A percentile compares a stretch with the other conserved stretches of the same genome.
phyloP scores from a whole-genome alignment of 257 asterid species.

The Plectranthus barbatus region DNA sequence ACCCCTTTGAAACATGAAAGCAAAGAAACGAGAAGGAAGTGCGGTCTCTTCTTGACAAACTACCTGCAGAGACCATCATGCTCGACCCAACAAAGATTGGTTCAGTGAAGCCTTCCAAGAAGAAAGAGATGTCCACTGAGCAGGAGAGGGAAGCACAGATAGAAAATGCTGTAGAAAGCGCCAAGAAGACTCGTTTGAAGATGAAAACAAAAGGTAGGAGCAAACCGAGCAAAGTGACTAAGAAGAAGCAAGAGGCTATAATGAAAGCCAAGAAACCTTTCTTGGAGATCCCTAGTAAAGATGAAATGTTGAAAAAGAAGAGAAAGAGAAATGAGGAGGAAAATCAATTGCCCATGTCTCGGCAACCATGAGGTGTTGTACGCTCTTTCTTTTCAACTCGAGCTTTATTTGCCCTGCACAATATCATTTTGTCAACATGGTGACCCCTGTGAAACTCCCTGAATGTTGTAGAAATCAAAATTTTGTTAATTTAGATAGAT shows the following conservation, averaged over 20 bases:
- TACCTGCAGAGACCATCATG: slow-evolving; percentile 96
- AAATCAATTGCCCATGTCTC: slow-evolving; percentile 49
- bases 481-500: neutral
- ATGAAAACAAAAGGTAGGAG: slow-evolving; percentile 92
- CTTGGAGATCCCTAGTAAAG: slow-evolving; percentile 35
- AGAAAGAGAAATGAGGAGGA: slow-evolving; percentile 50
- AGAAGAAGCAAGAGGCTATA: slow-evolving; percentile 66
- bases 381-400: neutral
- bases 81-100: slow-evolving; percentile 90
- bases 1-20: slow-evolving; percentile 74
- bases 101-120: slow-evolving; percentile 47
- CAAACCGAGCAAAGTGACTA: slow-evolving; percentile 68
- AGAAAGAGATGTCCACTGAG: slow-evolving; percentile 40
- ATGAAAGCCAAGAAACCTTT: slow-evolving; percentile 57
- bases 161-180: slow-evolving; percentile 64
- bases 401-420: neutral
- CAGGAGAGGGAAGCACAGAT: slow-evolving; percentile 49
- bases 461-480: slow-evolving; percentile 5
- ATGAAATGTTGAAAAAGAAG: slow-evolving; percentile 33
- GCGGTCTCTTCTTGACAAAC: slow-evolving; percentile 74
- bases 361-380: slow-evolving; percentile 18
- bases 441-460: neutral
- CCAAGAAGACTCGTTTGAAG: slow-evolving; percentile 38
- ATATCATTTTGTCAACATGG: neutral
- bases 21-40: slow-evolving; percentile 90